Evolutionary conservation across 192 early-diverging fungal species (phyloP).

Genomic region (Spinellus fusiger): DNA sequence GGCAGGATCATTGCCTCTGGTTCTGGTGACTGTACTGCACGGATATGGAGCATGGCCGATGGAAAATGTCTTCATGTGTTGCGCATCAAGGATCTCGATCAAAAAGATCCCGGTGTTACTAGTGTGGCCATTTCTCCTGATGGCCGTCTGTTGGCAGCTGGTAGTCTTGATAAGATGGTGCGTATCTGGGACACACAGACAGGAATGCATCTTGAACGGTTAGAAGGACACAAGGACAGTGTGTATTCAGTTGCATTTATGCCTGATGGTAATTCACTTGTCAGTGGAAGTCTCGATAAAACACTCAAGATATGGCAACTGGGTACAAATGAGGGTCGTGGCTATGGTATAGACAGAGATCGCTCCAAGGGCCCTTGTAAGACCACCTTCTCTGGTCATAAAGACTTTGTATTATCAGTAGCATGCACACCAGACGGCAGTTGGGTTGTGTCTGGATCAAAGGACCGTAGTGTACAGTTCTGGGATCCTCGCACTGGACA

Average conservation of each 20-base stretch:
- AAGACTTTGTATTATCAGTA: constrained; percentile 96
- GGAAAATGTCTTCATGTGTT: constrained; percentile 70
- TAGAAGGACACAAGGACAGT: constrained; percentile 94
- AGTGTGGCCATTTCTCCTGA: constrained; percentile 95
- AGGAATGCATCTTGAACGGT: constrained; percentile 77
- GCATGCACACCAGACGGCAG: constrained; percentile 78
- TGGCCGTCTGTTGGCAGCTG: constrained; percentile 82
- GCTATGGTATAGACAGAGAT: constrained; percentile 22
- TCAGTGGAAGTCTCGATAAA: constrained; percentile 90
- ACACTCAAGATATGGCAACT: constrained; percentile 93
- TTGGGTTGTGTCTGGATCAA: constrained; percentile 90
- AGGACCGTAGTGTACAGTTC: constrained; percentile 91
- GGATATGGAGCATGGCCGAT: constrained; percentile 84
- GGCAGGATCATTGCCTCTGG: constrained; percentile 87
- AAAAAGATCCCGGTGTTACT: constrained; percentile 92
- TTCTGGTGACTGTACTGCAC: constrained; percentile 77
- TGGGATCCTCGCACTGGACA: constrained; percentile 79
- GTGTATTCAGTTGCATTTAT: constrained; percentile 97
- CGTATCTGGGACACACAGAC: constrained; percentile 88
- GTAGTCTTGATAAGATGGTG: constrained; percentile 93
- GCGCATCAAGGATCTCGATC: constrained; percentile 69
- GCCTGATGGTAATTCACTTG: constrained; percentile 86
- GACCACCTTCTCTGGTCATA: constrained; percentile 47
- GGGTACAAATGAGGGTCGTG: constrained; percentile 31
- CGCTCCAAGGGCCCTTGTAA: constrained; percentile 37